Conservation (phyloP, 441 rosid species). For the Euphorbia corollata region DNA sequence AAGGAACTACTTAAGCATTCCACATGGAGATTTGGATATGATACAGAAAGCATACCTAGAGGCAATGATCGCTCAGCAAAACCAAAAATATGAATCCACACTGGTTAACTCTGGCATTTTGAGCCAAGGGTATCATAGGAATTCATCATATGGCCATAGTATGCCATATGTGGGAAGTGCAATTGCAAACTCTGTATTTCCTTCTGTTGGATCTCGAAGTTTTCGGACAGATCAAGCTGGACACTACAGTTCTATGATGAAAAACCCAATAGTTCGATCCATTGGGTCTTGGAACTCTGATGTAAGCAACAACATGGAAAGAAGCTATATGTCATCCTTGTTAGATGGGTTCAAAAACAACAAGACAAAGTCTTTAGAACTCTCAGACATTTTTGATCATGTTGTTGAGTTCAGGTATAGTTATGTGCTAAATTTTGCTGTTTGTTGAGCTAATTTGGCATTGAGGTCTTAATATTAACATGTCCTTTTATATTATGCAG, state of each 20-base stretch:
- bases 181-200: constrained; percentile 38
- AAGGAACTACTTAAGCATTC: constrained; percentile 39
- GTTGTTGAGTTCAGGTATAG: constrained; percentile 79
- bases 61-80: constrained; percentile 62
- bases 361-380: constrained; percentile 64
- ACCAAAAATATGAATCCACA: constrained; percentile 50
- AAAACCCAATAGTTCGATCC: constrained; percentile 48
- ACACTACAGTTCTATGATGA: constrained; percentile 48
- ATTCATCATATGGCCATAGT: constrained; percentile 45
- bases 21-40: constrained; percentile 41
- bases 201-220: constrained; percentile 52
- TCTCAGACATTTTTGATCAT: constrained; percentile 59
- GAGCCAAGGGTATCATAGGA: constrained; percentile 44
- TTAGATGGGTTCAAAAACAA: constrained; percentile 77
- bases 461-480: constrained; percentile 14
- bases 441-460: constrained; percentile 12
- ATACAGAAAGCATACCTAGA: constrained; percentile 54
- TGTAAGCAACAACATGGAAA: constrained; percentile 42
- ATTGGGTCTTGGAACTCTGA: constrained; percentile 48
- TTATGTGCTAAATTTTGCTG: constrained; percentile 15
- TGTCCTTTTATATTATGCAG: constrained; percentile 38
- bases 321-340: constrained; percentile 43
- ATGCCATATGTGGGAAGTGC: constrained; percentile 42
- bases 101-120: constrained; percentile 43
- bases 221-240: constrained; percentile 47